Percentiles rank a stretch among this genome's conserved stretches.
Evolutionary conservation across 768 basidiomycete genomes (phyloP).

Genomic region (Fomitopsis pulvina): DNA sequence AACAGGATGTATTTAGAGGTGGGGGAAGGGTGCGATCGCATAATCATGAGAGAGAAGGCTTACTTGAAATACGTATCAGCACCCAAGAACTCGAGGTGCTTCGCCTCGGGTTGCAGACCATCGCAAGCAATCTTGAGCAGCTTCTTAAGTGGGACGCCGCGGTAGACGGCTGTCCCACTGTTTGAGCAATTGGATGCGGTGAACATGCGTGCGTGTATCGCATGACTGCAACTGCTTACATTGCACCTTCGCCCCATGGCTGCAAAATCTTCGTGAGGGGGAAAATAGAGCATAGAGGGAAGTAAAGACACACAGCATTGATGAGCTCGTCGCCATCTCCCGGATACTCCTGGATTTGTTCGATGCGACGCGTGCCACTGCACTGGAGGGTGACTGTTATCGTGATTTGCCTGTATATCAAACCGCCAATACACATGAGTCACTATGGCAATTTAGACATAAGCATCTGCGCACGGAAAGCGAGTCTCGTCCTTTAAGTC

Average conservation of each 20-base stretch:
- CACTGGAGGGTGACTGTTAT: conserved; percentile 51
- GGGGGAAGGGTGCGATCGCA: not conserved
- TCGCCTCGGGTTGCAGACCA: conserved; percentile 38
- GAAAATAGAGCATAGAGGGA: not conserved
- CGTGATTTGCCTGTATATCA: conserved; percentile 32
- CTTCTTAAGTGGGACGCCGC: conserved; percentile 48
- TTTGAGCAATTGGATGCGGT: not conserved
- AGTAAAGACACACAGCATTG: conserved; percentile 7
- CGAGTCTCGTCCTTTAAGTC: conserved; percentile 41
- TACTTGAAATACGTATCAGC: conserved; percentile 54
- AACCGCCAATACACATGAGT: not conserved
- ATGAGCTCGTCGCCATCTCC: conserved; percentile 48
- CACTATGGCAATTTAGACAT: not conserved
- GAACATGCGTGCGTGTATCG: too few species aligned
- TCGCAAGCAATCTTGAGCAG: conserved; percentile 47
- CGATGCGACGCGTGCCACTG: conserved; percentile 45
- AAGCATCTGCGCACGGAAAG: conserved; percentile 35
- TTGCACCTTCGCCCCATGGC: conserved; percentile 47
- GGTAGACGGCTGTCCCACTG: conserved; percentile 46
- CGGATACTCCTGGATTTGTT: conserved; percentile 46
- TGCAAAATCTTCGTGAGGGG: not conserved
- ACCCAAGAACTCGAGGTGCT: conserved; percentile 50
- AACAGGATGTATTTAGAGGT: too few species aligned
- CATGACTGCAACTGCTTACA: conserved; percentile 35
- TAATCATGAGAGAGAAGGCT: conserved; percentile 2